Conservation (phyloP, 805 yeast species). For the Zygosaccharomyces kombuchaensis region DNA sequence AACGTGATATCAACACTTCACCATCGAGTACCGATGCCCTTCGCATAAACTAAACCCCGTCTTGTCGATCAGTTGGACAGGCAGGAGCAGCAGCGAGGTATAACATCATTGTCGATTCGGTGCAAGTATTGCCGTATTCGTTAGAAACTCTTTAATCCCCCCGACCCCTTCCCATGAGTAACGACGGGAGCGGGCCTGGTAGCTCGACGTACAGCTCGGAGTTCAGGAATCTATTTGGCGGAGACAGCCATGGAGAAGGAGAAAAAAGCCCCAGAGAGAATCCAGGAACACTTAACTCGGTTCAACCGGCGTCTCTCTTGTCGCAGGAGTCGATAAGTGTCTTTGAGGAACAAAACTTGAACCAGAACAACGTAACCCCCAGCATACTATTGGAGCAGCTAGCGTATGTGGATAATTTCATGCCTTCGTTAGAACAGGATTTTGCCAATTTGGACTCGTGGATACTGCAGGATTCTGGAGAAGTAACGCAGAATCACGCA, state of each 20-base stretch:
- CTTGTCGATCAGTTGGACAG: background rate
- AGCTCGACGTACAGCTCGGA: conserved; percentile 15
- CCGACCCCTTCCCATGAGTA: conserved; percentile 8
- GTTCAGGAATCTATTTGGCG: conserved; percentile 23
- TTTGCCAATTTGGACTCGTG: conserved; percentile 34
- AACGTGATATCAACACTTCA: conserved; percentile 2
- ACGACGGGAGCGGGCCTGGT: conserved; percentile 4
- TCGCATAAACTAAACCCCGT: background rate
- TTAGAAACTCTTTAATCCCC: background rate
- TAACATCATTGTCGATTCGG: background rate
- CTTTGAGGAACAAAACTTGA: conserved; percentile 1
- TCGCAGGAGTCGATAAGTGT: conserved; percentile 4
- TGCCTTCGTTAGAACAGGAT: conserved; percentile 48
- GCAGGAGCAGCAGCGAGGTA: background rate
- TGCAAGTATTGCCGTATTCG: background rate
- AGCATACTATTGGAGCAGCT: conserved; percentile 62
- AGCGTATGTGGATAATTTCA: conserved; percentile 73
- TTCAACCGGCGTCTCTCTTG: conserved; percentile 12
- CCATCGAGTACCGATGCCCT: background rate
- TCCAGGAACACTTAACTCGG: conserved; percentile 5
- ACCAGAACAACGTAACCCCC: conserved; percentile 30
- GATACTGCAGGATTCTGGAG: conserved; percentile 14
- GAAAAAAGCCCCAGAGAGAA: background rate
- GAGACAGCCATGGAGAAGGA: conserved; percentile 6
- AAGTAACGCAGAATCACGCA: background rate